These are phyloP conservation scores for Cladophialophora immunda DNA, from an alignment of 2,329 filamentous ascomycete species.

Conservation along the genomic window DNA sequence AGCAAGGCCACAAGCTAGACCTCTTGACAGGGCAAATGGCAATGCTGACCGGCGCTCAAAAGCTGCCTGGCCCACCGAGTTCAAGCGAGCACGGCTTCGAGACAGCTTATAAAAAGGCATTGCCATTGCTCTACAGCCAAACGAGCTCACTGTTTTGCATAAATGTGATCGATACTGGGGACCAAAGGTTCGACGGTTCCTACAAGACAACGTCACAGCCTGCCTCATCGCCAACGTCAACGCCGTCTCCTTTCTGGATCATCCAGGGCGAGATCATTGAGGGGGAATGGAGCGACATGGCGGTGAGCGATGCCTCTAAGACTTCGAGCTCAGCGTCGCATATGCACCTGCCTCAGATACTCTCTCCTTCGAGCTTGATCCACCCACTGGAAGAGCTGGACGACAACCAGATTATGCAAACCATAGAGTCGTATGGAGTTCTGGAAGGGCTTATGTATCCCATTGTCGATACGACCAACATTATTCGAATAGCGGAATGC, in stretches of 20 bases:
- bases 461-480: constrained; percentile 11
- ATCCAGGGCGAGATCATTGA: constrained; percentile 16
- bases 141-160: constrained; percentile 16
- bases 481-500: constrained; percentile 14
- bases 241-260: constrained; percentile 15
- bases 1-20: constrained; percentile 14
- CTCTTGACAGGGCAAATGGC: constrained; percentile 14
- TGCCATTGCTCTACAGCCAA: constrained; percentile 14
- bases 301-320: constrained; percentile 4
- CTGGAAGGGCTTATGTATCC: constrained; percentile 19
- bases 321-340: constrained; percentile 8
- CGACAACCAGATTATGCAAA: constrained; percentile 18
- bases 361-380: constrained; percentile 11
- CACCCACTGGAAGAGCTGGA: constrained; percentile 14
- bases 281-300: constrained; percentile 13
- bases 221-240: constrained; percentile 9
- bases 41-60: constrained; percentile 13
- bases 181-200: constrained; percentile 5
- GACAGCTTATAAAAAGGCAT: constrained; percentile 9
- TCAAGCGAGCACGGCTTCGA: constrained; percentile 10
- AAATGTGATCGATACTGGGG: constrained; percentile 13
- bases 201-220: constrained; percentile 11
- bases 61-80: constrained; percentile 6
- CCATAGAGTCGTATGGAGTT: constrained; percentile 13
- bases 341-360: constrained; percentile 6